Evolutionary conservation across 2,329 filamentous ascomycete species (phyloP).

Genomic region (Xylariales sp.): DNA sequence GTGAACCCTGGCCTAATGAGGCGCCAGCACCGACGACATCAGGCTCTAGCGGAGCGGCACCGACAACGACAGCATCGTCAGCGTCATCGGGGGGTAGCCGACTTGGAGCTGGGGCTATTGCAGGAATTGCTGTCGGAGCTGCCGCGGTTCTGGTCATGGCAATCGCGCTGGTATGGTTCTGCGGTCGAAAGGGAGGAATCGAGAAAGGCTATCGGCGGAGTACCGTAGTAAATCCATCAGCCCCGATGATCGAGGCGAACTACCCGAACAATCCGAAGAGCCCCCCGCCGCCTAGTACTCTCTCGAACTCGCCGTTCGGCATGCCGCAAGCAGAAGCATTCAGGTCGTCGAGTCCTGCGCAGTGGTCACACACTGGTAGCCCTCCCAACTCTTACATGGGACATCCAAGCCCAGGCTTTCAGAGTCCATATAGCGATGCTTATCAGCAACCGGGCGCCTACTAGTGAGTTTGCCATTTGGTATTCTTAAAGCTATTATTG

Average conservation of each 20-base stretch:
- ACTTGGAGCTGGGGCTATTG: slow-evolving; percentile 47
- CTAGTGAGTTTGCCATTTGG: too few relatives aligned
- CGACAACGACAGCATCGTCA: slow-evolving; percentile 9
- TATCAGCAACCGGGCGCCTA: neutral
- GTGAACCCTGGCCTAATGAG: slow-evolving; percentile 49
- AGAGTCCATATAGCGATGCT: neutral
- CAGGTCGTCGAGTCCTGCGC: slow-evolving; percentile 12
- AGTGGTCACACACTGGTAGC: slow-evolving; percentile 13
- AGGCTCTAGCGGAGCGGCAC: slow-evolving; percentile 16
- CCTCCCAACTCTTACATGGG: slow-evolving; percentile 15
- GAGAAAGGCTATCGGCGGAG: slow-evolving; percentile 30
- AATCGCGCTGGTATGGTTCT: slow-evolving; percentile 43
- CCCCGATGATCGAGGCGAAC: slow-evolving; percentile 23
- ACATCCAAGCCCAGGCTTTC: slow-evolving; percentile 14
- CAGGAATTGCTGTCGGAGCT: slow-evolving; percentile 52
- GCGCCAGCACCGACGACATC: slow-evolving; percentile 14
- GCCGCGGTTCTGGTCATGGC: slow-evolving; percentile 39
- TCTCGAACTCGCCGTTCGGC: slow-evolving; percentile 11
- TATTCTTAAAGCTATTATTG: too few relatives aligned
- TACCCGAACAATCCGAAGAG: slow-evolving; percentile 16
- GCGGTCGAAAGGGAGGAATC: slow-evolving; percentile 36
- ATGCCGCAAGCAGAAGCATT: slow-evolving; percentile 10
- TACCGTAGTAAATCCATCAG: slow-evolving; percentile 7
- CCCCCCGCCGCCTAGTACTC: slow-evolving; percentile 8
- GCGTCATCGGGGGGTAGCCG: slow-evolving; percentile 14